phyloP scores from a whole-genome alignment of 495 filamentous ascomycete species.

The Neurospora terricola region DNA sequence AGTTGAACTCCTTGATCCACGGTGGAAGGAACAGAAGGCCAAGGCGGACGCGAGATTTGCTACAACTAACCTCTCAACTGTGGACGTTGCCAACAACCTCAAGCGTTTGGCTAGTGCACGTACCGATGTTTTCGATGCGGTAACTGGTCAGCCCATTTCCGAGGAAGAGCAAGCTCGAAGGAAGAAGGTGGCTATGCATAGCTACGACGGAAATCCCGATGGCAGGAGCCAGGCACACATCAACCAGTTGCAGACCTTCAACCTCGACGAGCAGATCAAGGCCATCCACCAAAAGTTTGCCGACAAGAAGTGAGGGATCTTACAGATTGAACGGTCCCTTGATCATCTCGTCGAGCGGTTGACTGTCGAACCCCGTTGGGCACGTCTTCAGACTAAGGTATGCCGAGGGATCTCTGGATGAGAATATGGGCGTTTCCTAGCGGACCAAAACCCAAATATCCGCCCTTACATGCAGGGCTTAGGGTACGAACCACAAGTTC shows the following conservation, averaged over 20 bases:
- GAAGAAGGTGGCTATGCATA: constrained; percentile 58
- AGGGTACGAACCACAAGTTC: background rate
- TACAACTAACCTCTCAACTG: constrained; percentile 78
- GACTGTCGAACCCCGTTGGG: background rate
- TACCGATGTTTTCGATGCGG: constrained; percentile 79
- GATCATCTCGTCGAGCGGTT: background rate
- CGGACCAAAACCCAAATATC: background rate
- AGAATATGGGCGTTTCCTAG: background rate
- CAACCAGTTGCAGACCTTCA: constrained; percentile 40
- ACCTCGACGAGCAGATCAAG: constrained; percentile 64
- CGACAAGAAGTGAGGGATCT: constrained; percentile 26
- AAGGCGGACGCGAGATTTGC: constrained; percentile 76
- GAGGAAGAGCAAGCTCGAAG: constrained; percentile 69
- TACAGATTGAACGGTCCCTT: background rate
- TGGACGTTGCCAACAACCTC: constrained; percentile 84
- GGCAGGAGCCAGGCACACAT: constrained; percentile 44
- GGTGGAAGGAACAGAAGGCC: constrained; percentile 91
- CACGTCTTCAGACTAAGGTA: background rate
- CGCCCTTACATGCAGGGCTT: background rate
- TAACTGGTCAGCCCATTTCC: constrained; percentile 52
- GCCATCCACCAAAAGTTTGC: constrained; percentile 57
- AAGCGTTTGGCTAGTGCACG: constrained; percentile 94
- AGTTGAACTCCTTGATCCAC: constrained; percentile 78
- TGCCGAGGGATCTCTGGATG: background rate
- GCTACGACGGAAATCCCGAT: constrained; percentile 55